Evolutionary conservation across 495 filamentous ascomycete genomes (phyloP).

Genomic region (Aspergillus ellipticus): DNA sequence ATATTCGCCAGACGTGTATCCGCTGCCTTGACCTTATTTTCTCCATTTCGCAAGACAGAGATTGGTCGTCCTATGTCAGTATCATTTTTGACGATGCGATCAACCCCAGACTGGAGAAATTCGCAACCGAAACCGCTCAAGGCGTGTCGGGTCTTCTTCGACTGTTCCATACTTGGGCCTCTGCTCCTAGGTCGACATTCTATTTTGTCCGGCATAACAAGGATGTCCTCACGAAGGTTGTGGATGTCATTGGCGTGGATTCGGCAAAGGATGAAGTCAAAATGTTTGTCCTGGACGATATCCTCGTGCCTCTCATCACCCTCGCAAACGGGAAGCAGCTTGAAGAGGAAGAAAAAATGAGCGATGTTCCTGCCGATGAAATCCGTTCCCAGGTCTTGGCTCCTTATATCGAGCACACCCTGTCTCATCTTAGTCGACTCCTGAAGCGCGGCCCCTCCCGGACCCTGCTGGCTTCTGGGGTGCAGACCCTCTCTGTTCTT

Average conservation of each 20-base stretch:
- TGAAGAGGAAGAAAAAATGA: slow-evolving; percentile 47
- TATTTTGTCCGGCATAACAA: slow-evolving; percentile 65
- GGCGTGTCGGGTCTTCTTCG: slow-evolving; percentile 78
- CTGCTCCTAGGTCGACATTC: slow-evolving; percentile 57
- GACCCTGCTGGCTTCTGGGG: slow-evolving; percentile 70
- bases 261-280: slow-evolving; percentile 89
- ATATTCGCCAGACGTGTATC: slow-evolving; percentile 66
- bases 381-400: slow-evolving; percentile 62
- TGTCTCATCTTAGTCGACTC: slow-evolving; percentile 63
- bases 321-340: slow-evolving; percentile 48
- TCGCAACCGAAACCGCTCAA: slow-evolving; percentile 84
- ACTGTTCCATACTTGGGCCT: slow-evolving; percentile 77
- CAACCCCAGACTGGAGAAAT: slow-evolving; percentile 69
- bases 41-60: slow-evolving; percentile 57
- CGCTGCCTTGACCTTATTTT: slow-evolving; percentile 79
- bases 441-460: slow-evolving; percentile 68
- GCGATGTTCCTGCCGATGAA: slow-evolving; percentile 41
- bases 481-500: slow-evolving; percentile 70
- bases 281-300: slow-evolving; percentile 67
- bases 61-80: slow-evolving; percentile 68
- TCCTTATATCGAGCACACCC: slow-evolving; percentile 64
- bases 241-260: slow-evolving; percentile 65
- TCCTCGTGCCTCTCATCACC: slow-evolving; percentile 59
- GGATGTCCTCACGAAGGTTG: slow-evolving; percentile 61
- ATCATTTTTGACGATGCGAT: slow-evolving; percentile 71